Evolutionary conservation across 2,329 filamentous ascomycete genomes (phyloP).

Genomic region (Penicillium sp.): DNA sequence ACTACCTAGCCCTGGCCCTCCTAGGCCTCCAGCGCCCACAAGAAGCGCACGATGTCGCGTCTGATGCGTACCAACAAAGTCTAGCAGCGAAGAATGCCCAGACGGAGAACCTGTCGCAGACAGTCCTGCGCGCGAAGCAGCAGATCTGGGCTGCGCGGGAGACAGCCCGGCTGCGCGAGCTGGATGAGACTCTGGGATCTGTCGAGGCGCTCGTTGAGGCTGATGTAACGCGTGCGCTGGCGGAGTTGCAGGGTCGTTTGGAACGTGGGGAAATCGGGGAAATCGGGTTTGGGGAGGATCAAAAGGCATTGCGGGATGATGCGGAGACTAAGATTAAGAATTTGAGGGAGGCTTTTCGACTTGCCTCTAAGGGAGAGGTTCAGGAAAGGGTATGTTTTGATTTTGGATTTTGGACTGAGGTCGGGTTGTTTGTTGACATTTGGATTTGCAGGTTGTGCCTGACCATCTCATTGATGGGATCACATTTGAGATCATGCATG

Average conservation of each 20-base stretch:
- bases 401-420: neutral
- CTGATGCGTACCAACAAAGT: conserved; percentile 71
- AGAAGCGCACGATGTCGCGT: conserved; percentile 68
- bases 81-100: conserved; percentile 62
- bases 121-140: conserved; percentile 79
- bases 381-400: conserved; percentile 41
- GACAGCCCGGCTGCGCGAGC: conserved; percentile 44
- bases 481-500: conserved; percentile 52
- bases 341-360: conserved; percentile 44
- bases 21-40: conserved; percentile 69
- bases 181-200: conserved; percentile 42
- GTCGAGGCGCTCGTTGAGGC: conserved; percentile 43
- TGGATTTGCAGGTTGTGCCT: conserved; percentile 42
- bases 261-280: conserved; percentile 48
- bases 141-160: conserved; percentile 79
- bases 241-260: conserved; percentile 35
- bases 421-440: conserved; percentile 5
- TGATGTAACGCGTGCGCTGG: conserved; percentile 39
- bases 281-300: conserved; percentile 67
- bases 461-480: conserved; percentile 51
- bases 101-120: conserved; percentile 66
- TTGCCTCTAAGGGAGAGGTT: conserved; percentile 42
- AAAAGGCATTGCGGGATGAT: conserved; percentile 56
- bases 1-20: conserved; percentile 79
- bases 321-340: conserved; percentile 48